Conservation (phyloP, 345 rosid species). For the Citrus mangshanensis region DNA sequence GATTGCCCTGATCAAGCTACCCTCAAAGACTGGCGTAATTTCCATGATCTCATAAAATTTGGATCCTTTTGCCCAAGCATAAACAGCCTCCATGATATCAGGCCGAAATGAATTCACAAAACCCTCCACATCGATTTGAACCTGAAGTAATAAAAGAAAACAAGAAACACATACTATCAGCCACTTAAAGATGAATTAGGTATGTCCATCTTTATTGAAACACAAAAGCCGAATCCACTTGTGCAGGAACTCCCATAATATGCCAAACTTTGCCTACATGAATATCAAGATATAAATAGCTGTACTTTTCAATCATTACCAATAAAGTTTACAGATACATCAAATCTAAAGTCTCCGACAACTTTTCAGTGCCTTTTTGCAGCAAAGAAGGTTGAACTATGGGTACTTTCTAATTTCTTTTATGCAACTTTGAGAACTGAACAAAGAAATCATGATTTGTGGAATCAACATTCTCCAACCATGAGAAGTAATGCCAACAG, state of each 20-base stretch:
- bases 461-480: background rate
- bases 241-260: background rate
- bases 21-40: conserved; percentile 89
- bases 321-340: background rate
- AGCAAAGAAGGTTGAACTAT: background rate
- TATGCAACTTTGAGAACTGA: background rate
- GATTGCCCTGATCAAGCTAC: conserved; percentile 95
- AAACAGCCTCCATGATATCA: conserved; percentile 95
- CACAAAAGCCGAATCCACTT: background rate
- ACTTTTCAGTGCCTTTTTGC: background rate
- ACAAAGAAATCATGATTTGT: background rate
- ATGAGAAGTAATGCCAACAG: background rate
- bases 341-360: background rate
- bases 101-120: conserved; percentile 86
- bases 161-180: background rate
- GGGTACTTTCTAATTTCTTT: background rate
- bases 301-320: background rate
- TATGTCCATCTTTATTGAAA: background rate
- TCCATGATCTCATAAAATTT: conserved; percentile 96
- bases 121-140: conserved; percentile 77
- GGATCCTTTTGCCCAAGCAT: conserved; percentile 98
- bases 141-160: conserved; percentile 37
- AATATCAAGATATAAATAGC: background rate
- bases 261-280: background rate
- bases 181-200: background rate